phyloP scores from a whole-genome alignment of 1,284 basidiomycete genomes.

The Puccinia polysora region DNA sequence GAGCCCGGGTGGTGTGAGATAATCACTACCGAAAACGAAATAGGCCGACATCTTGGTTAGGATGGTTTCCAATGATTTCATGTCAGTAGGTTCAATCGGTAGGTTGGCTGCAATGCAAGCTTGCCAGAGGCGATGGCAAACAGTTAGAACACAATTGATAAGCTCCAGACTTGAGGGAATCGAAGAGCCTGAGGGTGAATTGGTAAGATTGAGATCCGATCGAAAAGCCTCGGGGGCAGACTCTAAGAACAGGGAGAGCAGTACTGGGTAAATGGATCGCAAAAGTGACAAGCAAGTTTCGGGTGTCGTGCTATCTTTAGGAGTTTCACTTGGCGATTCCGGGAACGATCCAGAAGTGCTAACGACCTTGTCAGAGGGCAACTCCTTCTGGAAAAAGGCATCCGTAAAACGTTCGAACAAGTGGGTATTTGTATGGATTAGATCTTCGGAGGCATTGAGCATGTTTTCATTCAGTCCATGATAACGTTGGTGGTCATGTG shows the following conservation, averaged over 20 bases:
- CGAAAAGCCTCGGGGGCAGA: conserved; percentile 73
- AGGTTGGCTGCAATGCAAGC: conserved; percentile 54
- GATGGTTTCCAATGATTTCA: conserved; percentile 58
- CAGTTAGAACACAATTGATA: conserved; percentile 62
- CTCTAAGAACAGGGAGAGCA: conserved; percentile 77
- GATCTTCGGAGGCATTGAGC: background rate
- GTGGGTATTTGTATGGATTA: conserved; percentile 14
- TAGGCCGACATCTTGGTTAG: conserved; percentile 70
- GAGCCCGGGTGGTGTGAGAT: conserved; percentile 56
- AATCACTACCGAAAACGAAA: conserved; percentile 67
- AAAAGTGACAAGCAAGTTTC: conserved; percentile 47
- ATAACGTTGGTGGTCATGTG: no score
- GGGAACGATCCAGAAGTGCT: conserved; percentile 45
- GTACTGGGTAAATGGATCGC: conserved; percentile 65
- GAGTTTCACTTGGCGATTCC: background rate
- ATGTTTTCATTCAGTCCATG: no score
- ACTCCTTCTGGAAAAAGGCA: conserved; percentile 17
- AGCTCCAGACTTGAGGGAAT: conserved; percentile 52
- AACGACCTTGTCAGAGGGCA: conserved; percentile 15
- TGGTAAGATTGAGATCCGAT: conserved; percentile 53
- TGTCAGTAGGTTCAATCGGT: background rate
- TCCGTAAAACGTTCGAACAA: conserved; percentile 33
- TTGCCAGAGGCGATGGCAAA: conserved; percentile 66
- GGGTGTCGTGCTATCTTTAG: background rate
- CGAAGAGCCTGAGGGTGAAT: conserved; percentile 13